Percentiles rank a stretch among this genome's conserved stretches.
phyloP scores from a whole-genome alignment of 2,329 filamentous ascomycete genomes.

The Aspergillus glaucus region DNA sequence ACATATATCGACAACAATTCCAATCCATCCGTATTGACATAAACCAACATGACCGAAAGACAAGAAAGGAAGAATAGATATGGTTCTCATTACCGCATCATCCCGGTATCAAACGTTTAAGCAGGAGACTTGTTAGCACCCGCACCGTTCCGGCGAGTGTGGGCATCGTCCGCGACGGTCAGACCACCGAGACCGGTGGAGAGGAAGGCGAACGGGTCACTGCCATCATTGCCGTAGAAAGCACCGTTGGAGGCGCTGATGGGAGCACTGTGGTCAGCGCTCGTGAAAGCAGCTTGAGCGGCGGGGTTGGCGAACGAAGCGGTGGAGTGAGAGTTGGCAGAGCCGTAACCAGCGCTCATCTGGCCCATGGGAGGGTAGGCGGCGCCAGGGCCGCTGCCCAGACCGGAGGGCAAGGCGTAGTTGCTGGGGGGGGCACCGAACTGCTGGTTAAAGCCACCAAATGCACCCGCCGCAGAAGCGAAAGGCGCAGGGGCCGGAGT shows the following conservation, averaged over 20 bases:
- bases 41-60: slow-evolving; percentile 11
- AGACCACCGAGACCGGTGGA: slow-evolving; percentile 54
- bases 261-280: slow-evolving; percentile 73
- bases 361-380: slow-evolving; percentile 63
- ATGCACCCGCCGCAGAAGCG: slow-evolving; percentile 61
- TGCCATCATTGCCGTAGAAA: slow-evolving; percentile 55
- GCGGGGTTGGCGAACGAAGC: slow-evolving; percentile 89
- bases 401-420: slow-evolving; percentile 79
- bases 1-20: slow-evolving; percentile 27
- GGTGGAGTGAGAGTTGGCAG: slow-evolving; percentile 71
- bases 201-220: slow-evolving; percentile 60
- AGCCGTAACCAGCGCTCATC: slow-evolving; percentile 74
- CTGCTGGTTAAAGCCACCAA: slow-evolving; percentile 66
- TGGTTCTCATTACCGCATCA: not conserved
- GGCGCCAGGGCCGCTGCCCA: slow-evolving; percentile 65
- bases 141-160: slow-evolving; percentile 41
- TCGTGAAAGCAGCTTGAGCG: slow-evolving; percentile 89
- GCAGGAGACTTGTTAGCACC: slow-evolving; percentile 42
- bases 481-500: slow-evolving; percentile 73
- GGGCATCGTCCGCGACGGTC: slow-evolving; percentile 46
- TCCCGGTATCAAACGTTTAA: not conserved
- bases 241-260: slow-evolving; percentile 70
- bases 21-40: slow-evolving; percentile 33
- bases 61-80: slow-evolving; percentile 7
- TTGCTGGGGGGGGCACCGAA: slow-evolving; percentile 77